Conservation (phyloP, 352 stramenopile genomes). For the Phytophthora multivora region DNA sequence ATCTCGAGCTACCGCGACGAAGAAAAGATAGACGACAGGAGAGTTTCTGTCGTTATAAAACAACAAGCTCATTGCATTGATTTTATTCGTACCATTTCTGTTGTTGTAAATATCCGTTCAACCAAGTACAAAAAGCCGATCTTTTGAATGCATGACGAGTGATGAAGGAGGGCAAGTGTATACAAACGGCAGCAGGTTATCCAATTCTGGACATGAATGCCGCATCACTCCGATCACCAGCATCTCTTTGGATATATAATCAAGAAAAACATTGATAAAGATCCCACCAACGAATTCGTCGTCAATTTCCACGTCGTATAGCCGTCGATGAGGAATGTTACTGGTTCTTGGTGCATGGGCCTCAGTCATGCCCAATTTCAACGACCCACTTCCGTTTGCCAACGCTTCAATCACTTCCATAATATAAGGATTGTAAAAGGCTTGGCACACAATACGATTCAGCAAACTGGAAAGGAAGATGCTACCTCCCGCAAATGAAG, state of each 20-base stretch:
- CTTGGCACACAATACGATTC: conserved; percentile 71
- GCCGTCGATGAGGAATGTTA: conserved; percentile 3
- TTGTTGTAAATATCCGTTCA: conserved; percentile 12
- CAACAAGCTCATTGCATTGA: background rate
- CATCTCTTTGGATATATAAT: conserved; percentile 47
- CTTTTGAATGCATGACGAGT: conserved; percentile 52
- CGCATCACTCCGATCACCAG: conserved; percentile 60
- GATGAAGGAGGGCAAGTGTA: conserved; percentile 60
- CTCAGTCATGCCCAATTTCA: background rate
- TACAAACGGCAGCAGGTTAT: conserved; percentile 69
- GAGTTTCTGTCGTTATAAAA: background rate
- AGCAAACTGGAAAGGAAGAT: conserved; percentile 63
- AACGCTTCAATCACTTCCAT: conserved; percentile 63
- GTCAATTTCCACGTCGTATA: conserved; percentile 51
- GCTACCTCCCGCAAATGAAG: conserved; percentile 56
- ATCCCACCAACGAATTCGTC: conserved; percentile 37
- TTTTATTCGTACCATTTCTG: background rate
- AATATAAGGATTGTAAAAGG: conserved; percentile 86
- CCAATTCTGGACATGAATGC: conserved; percentile 37
- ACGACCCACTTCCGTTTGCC: conserved; percentile 35
- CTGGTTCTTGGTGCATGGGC: background rate
- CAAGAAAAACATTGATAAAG: conserved; percentile 56
- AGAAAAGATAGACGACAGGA: conserved; percentile 44
- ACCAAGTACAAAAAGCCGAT: conserved; percentile 61
- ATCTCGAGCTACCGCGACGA: conserved; percentile 38